These are phyloP conservation scores for Gentiana macrophylla DNA, from an alignment of 257 asterid genomes.

Conservation along the genomic window DNA sequence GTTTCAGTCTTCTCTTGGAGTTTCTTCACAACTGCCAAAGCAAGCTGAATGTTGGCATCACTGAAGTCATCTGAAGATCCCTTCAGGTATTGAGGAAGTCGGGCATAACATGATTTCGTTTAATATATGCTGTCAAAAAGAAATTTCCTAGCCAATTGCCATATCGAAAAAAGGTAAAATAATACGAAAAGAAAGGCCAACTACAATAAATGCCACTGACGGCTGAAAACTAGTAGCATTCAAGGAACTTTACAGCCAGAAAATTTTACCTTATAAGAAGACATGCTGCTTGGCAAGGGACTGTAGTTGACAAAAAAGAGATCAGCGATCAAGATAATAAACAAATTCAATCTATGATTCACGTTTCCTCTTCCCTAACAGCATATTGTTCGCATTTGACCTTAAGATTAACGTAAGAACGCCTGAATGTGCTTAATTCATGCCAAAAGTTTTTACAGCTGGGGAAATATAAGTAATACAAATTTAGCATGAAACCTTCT, in stretches of 20 bases:
- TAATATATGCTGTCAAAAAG: conserved; percentile 8
- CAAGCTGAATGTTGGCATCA: conserved; percentile 97
- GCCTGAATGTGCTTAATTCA: no score
- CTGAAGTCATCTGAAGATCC: conserved; percentile 93
- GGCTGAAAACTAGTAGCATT: background rate
- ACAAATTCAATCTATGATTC: background rate
- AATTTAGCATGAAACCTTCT: no score
- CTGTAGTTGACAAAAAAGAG: conserved; percentile 28
- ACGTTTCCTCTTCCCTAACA: no score
- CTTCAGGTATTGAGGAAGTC: conserved; percentile 39
- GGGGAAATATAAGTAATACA: no score
- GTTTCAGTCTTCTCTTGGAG: conserved; percentile 77
- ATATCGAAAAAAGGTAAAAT: conserved; percentile 1
- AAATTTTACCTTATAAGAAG: conserved; percentile 83
- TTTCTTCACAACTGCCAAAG: conserved; percentile 61
- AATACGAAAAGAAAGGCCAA: background rate
- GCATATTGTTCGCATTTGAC: no score
- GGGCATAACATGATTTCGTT: conserved; percentile 9
- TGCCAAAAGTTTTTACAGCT: no score
- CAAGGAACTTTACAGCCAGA: conserved; percentile 1
- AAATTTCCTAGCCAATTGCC: conserved; percentile 4
- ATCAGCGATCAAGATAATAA: conserved; percentile 17
- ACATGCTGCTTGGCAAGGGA: conserved; percentile 76
- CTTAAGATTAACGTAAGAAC: no score
- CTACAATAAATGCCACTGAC: background rate